A percentile compares a stretch with the other conserved stretches of the same genome.
Evolutionary conservation across 139 green algal species (phyloP).

Genomic region (Chlamydomonas sp.): DNA sequence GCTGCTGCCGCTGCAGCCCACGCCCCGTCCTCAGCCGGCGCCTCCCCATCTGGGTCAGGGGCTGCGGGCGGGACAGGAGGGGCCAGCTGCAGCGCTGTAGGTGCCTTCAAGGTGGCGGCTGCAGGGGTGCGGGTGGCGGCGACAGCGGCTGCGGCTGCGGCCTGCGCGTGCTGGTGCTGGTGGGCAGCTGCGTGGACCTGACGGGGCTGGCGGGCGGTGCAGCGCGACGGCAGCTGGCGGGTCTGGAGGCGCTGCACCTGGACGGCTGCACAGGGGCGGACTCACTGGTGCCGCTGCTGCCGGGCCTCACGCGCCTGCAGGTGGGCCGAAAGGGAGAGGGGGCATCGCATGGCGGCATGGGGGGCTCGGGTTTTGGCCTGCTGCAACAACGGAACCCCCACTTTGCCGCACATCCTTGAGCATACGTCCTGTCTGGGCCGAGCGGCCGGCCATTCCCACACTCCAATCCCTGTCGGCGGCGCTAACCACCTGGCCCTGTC

Average conservation of each 20-base stretch:
- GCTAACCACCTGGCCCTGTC: too few species aligned
- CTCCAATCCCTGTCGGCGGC: too few species aligned
- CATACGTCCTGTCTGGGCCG: too few species aligned
- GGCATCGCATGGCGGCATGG: background rate
- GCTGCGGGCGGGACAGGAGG: background rate
- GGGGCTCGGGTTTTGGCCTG: background rate
- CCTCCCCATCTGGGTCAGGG: background rate
- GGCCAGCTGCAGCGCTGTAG: too few species aligned
- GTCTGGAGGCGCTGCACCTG: constrained; percentile 1
- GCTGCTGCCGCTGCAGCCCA: background rate
- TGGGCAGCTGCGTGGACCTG: constrained; percentile 12
- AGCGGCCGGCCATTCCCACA: too few species aligned
- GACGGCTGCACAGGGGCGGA: constrained; percentile 23
- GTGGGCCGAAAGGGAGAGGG: background rate
- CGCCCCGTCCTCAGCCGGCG: background rate
- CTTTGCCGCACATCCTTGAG: background rate
- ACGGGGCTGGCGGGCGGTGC: background rate
- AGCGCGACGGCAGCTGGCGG: background rate
- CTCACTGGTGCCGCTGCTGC: constrained; percentile 24
- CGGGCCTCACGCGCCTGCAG: background rate
- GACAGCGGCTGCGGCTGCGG: background rate
- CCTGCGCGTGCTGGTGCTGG: constrained; percentile 5
- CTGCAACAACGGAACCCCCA: background rate
- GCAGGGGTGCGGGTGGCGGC: background rate
- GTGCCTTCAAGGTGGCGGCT: background rate